Evolutionary conservation across 2,329 filamentous ascomycete species (phyloP).

Genomic region (Aspergillus brasiliensis): DNA sequence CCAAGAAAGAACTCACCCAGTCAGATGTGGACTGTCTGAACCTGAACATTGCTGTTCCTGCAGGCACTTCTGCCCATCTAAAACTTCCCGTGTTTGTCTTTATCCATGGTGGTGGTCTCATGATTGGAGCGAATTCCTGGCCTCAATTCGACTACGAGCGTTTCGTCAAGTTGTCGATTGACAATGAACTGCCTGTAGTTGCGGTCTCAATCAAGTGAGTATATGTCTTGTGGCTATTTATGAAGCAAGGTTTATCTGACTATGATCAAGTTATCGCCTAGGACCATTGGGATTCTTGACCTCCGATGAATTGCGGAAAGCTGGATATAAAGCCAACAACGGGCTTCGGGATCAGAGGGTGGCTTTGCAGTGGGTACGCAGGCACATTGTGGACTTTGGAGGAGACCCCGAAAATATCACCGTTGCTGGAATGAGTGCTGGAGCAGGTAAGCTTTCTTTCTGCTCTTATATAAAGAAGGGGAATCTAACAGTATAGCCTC

Average conservation of each 20-base stretch:
- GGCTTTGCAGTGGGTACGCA: constrained; percentile 43
- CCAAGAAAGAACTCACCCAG: constrained; percentile 39
- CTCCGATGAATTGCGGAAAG: constrained; percentile 50
- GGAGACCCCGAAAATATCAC: constrained; percentile 45
- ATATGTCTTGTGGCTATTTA: background rate
- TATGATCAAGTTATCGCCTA: constrained; percentile 48
- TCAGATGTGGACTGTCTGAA: constrained; percentile 56
- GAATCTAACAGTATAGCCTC: constrained; percentile 24
- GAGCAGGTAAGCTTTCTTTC: constrained; percentile 33
- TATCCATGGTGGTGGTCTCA: constrained; percentile 57
- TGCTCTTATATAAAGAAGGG: background rate
- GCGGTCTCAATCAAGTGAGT: constrained; percentile 49
- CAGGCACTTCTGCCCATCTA: constrained; percentile 20
- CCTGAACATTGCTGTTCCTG: constrained; percentile 54
- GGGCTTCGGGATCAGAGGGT: constrained; percentile 53
- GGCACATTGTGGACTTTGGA: constrained; percentile 45
- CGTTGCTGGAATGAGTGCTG: constrained; percentile 53
- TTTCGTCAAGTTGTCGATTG: constrained; percentile 49
- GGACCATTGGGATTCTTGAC: constrained; percentile 51
- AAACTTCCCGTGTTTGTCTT: constrained; percentile 56
- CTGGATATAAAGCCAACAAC: constrained; percentile 50
- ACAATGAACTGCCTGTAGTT: constrained; percentile 51
- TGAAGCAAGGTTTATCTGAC: constrained; percentile 5
- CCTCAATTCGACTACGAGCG: constrained; percentile 53
- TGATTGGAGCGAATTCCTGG: constrained; percentile 54